These are phyloP conservation scores for Coemansia sp. DNA, from an alignment of 192 early-diverging fungal species.

Conservation along the genomic window DNA sequence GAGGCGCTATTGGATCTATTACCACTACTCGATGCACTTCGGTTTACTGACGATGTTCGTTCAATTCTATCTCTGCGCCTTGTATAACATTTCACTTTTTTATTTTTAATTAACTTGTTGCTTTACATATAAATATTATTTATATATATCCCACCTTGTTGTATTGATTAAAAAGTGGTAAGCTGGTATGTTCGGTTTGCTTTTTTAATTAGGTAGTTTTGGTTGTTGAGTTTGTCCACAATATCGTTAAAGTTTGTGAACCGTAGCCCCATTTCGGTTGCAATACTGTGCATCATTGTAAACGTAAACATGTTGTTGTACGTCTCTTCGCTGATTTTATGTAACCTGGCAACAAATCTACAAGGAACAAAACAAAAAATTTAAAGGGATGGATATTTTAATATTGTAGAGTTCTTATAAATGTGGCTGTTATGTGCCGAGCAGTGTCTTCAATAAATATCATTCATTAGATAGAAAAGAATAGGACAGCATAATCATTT, in stretches of 20 bases:
- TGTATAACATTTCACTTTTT: constrained; percentile 26
- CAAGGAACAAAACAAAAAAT: neutral
- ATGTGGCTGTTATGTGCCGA: too few species aligned
- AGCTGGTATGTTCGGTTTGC: constrained; percentile 63
- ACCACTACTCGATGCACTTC: constrained; percentile 57
- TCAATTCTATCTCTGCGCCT: constrained; percentile 48
- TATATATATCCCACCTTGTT: too few species aligned
- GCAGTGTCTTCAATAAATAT: too few species aligned
- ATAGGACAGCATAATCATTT: too few species aligned
- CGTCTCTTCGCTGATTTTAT: constrained; percentile 54
- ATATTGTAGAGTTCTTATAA: too few species aligned
- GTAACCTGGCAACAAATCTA: constrained; percentile 58
- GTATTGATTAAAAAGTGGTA: constrained; percentile 27
- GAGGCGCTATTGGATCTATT: constrained; percentile 60
- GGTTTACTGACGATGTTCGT: constrained; percentile 63
- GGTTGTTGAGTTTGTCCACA: constrained; percentile 68
- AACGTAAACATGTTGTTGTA: constrained; percentile 65
- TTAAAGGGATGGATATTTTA: too few species aligned
- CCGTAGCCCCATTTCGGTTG: constrained; percentile 52
- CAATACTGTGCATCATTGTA: constrained; percentile 60
- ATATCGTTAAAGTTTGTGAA: constrained; percentile 62
- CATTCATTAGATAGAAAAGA: too few species aligned
- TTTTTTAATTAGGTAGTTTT: constrained; percentile 70
- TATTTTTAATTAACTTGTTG: neutral
- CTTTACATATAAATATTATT: neutral